Evolutionary conservation across 2,329 filamentous ascomycete genomes (phyloP), one percentile per base, ranked within the genome.

Genomic region (Aureobasidium sp.): DNA sequence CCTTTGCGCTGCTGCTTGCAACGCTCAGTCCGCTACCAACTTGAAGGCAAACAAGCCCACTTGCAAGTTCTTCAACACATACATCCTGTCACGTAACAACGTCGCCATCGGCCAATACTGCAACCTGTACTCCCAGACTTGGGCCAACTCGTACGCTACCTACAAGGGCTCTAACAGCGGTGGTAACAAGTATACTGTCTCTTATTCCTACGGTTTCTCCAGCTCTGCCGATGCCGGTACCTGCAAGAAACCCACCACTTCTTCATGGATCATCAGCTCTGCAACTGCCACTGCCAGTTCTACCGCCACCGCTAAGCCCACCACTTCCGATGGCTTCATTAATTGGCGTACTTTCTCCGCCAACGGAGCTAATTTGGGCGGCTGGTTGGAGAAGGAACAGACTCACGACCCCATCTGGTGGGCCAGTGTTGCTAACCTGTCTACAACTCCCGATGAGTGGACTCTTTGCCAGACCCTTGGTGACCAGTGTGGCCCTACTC

Each of bases 301-400:
- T 29, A 54, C 54, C 15, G 62, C 47, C 20, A 51, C 42, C 18
- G 63, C 63, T 31, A 25, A 45, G n/a, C 51, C 63, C 40, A 55
- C 63, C 11, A 45, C 63, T 36, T 16, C 54, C 25, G 66, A 55
- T 4, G 67, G 68, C 4, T 71, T 67, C 53, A 66, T 70, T 38
- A 43, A 71, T 64, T 71, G 70, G 70, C 68, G 63, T 48, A 69
- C 69, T 11, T 71, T 67, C 67, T 67, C 67, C 48, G 69, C 67
- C 45, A 70, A 71, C 31, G 70, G 69, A 8, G 70, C 66, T 40
- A 71, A 78, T 6, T 72, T 79, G 20, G 75, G 76, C 33, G 73
- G 74, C 45, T 79, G 76, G 77, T 66, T 79, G 11, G 71, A 69
- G n/a, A 71, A 76, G 66, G 77, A 79, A 65, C 63, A 62, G 36